These are phyloP conservation scores for Bonnemaisonia californica DNA, from an alignment of 31 red algal species.

Conservation along the genomic window DNA sequence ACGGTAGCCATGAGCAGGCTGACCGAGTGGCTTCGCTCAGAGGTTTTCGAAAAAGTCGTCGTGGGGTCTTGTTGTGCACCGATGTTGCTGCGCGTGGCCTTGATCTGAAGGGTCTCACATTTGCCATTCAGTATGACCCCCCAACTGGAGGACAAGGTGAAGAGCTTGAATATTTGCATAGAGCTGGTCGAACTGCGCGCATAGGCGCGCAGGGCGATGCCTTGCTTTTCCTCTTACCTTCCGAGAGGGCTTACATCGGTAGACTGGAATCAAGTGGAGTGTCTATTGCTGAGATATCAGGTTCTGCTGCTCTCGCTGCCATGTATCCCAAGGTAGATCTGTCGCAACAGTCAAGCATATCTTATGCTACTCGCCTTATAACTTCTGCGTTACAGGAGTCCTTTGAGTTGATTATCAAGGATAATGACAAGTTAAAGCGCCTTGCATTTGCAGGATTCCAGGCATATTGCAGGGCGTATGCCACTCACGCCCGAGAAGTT, in stretches of 20 bases:
- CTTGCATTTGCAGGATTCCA: conserved; percentile 69
- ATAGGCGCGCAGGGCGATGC: conserved; percentile 74
- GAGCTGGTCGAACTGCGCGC: conserved; percentile 89
- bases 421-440: conserved; percentile 42
- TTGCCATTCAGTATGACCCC: conserved; percentile 96
- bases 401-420: conserved; percentile 48
- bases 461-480: conserved; percentile 86
- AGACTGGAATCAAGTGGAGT: conserved; percentile 61
- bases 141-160: conserved; percentile 89
- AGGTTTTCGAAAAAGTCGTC: conserved; percentile 56
- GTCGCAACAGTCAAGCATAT: conserved; percentile 36
- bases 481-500: conserved; percentile 78
- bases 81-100: conserved; percentile 98
- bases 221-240: conserved; percentile 73
- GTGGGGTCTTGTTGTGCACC: conserved; percentile 87
- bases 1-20: conserved; percentile 70
- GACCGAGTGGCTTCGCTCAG: conserved; percentile 49
- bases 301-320: conserved; percentile 69
- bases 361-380: conserved; percentile 59
- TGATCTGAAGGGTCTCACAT: conserved; percentile 83
- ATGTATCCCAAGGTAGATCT: conserved; percentile 46
- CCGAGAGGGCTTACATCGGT: conserved; percentile 78
- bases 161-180: conserved; percentile 92
- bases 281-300: conserved; percentile 67
- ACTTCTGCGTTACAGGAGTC: conserved; percentile 73